phyloP scores from a whole-genome alignment of 192 early-diverging fungal species.

The Coemansia asiatica region DNA sequence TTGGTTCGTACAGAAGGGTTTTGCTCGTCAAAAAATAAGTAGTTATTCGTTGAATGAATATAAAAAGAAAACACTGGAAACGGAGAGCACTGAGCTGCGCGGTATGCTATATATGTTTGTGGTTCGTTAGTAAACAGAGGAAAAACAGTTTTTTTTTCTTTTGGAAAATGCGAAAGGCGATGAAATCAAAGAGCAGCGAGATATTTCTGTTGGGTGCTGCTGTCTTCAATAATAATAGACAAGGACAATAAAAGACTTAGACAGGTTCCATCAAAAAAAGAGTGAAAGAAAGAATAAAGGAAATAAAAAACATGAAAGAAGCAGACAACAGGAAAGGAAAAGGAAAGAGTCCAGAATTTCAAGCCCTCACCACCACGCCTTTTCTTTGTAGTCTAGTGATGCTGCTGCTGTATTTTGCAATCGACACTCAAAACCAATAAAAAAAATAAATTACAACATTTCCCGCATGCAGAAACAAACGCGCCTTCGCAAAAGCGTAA shows the following conservation, averaged over 20 bases:
- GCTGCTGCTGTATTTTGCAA: background rate
- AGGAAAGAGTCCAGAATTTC: constrained; percentile 2
- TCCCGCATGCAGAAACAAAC: background rate
- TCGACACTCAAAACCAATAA: background rate
- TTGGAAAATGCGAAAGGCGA: background rate
- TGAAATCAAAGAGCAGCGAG: background rate
- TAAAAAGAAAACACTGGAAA: background rate
- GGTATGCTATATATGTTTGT: background rate
- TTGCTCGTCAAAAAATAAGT: background rate
- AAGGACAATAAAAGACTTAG: too few relatives aligned
- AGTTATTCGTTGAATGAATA: background rate
- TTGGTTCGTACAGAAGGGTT: background rate
- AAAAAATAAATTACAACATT: background rate
- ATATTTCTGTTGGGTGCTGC: background rate
- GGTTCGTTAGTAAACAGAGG: background rate
- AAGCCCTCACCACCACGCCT: background rate
- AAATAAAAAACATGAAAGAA: background rate
- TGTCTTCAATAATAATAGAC: background rate
- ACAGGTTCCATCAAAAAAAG: constrained; percentile 1
- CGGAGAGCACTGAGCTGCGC: background rate
- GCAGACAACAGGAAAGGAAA: background rate
- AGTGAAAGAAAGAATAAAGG: background rate
- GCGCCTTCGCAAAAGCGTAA: background rate
- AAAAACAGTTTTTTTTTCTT: background rate
- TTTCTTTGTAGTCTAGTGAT: background rate